Evolutionary conservation across 768 basidiomycete species (phyloP).

Genomic region (Pleurotus eryngii): DNA sequence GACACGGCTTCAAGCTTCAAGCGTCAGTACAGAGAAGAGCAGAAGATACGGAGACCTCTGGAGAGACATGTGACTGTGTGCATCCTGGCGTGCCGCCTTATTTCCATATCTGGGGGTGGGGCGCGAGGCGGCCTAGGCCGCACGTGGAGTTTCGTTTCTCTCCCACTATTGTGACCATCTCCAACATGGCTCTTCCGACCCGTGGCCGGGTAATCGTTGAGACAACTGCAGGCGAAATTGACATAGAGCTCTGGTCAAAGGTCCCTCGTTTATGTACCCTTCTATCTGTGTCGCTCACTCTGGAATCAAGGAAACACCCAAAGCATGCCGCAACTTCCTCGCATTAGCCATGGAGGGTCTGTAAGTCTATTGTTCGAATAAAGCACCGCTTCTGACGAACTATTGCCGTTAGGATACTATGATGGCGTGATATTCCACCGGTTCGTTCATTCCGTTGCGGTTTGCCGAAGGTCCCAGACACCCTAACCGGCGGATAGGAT

Average conservation of each 20-base stretch:
- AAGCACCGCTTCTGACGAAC: background rate
- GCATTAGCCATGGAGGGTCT: slow-evolving; percentile 86
- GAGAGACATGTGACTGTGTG: too few relatives aligned
- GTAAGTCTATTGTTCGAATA: slow-evolving; percentile 26
- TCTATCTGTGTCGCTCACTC: slow-evolving; percentile 1
- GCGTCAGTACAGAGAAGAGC: too few relatives aligned
- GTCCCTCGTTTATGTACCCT: slow-evolving; percentile 31
- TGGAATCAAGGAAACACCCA: slow-evolving; percentile 76
- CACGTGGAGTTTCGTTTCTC: too few relatives aligned
- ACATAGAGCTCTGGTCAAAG: slow-evolving; percentile 93
- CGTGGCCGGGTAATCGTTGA: slow-evolving; percentile 83
- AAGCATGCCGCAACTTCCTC: slow-evolving; percentile 89
- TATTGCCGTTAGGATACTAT: slow-evolving; percentile 76
- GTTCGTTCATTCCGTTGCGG: slow-evolving; percentile 29
- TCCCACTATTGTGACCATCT: too few relatives aligned
- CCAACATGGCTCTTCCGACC: slow-evolving; percentile 78
- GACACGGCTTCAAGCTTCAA: too few relatives aligned
- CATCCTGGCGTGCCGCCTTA: too few relatives aligned
- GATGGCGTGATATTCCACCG: slow-evolving; percentile 95
- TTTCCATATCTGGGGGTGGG: too few relatives aligned
- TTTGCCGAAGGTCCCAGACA: background rate
- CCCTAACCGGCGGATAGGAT: slow-evolving; percentile 40
- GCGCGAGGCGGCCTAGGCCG: too few relatives aligned
- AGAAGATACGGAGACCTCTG: too few relatives aligned
- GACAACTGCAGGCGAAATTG: slow-evolving; percentile 84